Conservation (phyloP, 2,329 filamentous ascomycete genomes). For the Ophiostoma ulmi region DNA sequence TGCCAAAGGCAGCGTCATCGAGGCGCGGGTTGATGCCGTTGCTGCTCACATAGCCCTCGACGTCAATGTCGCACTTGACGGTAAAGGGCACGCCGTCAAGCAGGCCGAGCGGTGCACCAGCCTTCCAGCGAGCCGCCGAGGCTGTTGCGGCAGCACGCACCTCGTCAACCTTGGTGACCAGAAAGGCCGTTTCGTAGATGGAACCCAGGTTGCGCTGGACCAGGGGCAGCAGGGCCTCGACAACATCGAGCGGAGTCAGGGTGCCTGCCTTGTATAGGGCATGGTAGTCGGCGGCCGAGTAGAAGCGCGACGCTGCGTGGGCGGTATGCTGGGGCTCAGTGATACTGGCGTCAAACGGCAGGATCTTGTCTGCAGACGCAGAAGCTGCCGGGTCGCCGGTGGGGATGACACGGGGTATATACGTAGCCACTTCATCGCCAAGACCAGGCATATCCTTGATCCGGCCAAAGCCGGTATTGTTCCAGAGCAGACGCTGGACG, state of each 20-base stretch:
- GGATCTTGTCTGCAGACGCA: constrained; percentile 31
- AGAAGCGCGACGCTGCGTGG: constrained; percentile 51
- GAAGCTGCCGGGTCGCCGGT: constrained; percentile 27
- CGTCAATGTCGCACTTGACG: constrained; percentile 74
- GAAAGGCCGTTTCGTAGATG: constrained; percentile 65
- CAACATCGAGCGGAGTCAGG: constrained; percentile 67
- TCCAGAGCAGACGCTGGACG: constrained; percentile 63
- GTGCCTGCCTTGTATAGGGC: constrained; percentile 64
- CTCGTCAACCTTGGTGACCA: constrained; percentile 58
- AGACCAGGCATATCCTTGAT: constrained; percentile 46
- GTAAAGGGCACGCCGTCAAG: constrained; percentile 79
- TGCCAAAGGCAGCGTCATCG: constrained; percentile 37
- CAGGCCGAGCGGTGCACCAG: constrained; percentile 59
- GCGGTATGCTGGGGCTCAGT: constrained; percentile 37
- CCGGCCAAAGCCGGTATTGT: constrained; percentile 55
- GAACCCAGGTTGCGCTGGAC: constrained; percentile 56
- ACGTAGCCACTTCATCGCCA: constrained; percentile 41
- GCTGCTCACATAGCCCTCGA: constrained; percentile 64
- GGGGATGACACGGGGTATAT: constrained; percentile 33
- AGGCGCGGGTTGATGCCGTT: constrained; percentile 53
- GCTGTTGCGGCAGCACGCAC: constrained; percentile 64
- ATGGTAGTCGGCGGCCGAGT: constrained; percentile 71
- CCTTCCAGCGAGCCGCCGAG: constrained; percentile 67
- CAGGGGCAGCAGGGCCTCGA: constrained; percentile 64
- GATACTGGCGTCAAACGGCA: constrained; percentile 42